Conservation (phyloP, 768 basidiomycete species). For the Boletus fagicola region DNA sequence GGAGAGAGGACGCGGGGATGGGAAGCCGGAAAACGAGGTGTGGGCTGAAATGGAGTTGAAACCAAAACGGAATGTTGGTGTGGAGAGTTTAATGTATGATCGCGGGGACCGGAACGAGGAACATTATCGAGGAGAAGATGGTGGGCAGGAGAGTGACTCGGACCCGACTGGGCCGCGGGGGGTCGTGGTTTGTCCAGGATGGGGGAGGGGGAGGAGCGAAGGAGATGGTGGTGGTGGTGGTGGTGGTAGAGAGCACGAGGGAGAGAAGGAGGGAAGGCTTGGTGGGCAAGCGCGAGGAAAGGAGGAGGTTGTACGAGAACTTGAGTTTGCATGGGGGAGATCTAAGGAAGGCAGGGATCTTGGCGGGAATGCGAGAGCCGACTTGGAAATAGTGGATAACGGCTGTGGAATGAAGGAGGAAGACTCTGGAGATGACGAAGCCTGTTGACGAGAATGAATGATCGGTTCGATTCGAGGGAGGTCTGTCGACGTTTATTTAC, state of each 20-base stretch:
- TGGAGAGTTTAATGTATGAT: conserved; percentile 29
- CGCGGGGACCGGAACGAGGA: conserved; percentile 32
- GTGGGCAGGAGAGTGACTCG: conserved; percentile 33
- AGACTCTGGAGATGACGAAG: conserved; percentile 16
- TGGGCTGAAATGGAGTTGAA: conserved; percentile 15
- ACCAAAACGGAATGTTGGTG: conserved; percentile 13
- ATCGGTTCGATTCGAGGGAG: conserved; percentile 26
- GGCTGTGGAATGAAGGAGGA: conserved; percentile 19
- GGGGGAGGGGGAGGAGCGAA: conserved; percentile 28
- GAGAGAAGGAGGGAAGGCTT: neutral
- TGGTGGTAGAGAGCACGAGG: conserved; percentile 14
- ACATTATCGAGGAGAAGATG: conserved; percentile 31
- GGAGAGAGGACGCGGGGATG: conserved; percentile 16
- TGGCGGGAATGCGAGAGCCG: conserved; percentile 14
- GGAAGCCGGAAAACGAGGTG: conserved; percentile 20
- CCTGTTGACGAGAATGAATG: conserved; percentile 25
- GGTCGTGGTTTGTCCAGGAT: conserved; percentile 37
- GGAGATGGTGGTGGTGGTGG: conserved; percentile 27
- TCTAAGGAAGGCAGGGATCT: conserved; percentile 10
- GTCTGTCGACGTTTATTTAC: conserved; percentile 32
- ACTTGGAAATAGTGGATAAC: conserved; percentile 16
- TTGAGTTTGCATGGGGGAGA: conserved; percentile 28
- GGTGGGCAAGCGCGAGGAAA: conserved; percentile 14
- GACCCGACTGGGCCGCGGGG: conserved; percentile 35
- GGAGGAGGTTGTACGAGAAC: conserved; percentile 29